These are phyloP conservation scores for Halophytophthora polymorphica DNA, from an alignment of 352 stramenopile genomes.

Conservation along the genomic window DNA sequence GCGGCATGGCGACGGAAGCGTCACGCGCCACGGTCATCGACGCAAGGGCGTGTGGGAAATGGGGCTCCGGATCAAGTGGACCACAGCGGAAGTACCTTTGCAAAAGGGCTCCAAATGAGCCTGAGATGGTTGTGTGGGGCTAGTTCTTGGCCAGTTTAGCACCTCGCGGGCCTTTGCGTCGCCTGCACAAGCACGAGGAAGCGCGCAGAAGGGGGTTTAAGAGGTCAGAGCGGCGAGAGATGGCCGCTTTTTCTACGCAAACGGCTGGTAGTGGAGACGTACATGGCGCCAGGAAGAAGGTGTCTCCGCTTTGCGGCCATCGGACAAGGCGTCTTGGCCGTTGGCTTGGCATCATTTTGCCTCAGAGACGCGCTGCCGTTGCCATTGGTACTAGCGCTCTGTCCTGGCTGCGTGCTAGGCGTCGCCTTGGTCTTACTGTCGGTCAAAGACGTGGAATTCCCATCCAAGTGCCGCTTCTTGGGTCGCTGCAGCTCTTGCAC, in stretches of 20 bases:
- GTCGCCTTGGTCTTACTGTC: neutral
- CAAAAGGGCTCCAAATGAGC: constrained; percentile 17
- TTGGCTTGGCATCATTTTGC: constrained; percentile 3
- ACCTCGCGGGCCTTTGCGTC: constrained; percentile 43
- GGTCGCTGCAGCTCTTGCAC: constrained; percentile 16
- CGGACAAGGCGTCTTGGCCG: constrained; percentile 5
- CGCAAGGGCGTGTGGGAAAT: constrained; percentile 59
- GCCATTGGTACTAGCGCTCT: too few relatives aligned
- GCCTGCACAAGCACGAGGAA: constrained; percentile 24
- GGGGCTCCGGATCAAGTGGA: constrained; percentile 63
- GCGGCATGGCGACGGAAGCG: constrained; percentile 52
- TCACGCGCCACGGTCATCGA: constrained; percentile 40
- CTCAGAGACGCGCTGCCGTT: constrained; percentile 9
- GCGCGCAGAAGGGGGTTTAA: too few relatives aligned
- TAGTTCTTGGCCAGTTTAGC: constrained; percentile 57
- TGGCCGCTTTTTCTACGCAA: too few relatives aligned
- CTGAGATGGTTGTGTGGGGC: neutral
- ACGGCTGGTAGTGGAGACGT: constrained; percentile 12
- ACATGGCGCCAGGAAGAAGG: constrained; percentile 47
- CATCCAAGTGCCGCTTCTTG: constrained; percentile 6
- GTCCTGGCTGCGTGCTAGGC: constrained; percentile 5
- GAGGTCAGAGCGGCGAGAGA: too few relatives aligned
- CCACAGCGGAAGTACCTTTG: constrained; percentile 48
- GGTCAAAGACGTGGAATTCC: neutral
- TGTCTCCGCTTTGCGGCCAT: constrained; percentile 44